Evolutionary conservation across 257 asterid genomes (phyloP), one percentile per base, ranked within the genome.

Genomic region (Jasminum sambac): DNA sequence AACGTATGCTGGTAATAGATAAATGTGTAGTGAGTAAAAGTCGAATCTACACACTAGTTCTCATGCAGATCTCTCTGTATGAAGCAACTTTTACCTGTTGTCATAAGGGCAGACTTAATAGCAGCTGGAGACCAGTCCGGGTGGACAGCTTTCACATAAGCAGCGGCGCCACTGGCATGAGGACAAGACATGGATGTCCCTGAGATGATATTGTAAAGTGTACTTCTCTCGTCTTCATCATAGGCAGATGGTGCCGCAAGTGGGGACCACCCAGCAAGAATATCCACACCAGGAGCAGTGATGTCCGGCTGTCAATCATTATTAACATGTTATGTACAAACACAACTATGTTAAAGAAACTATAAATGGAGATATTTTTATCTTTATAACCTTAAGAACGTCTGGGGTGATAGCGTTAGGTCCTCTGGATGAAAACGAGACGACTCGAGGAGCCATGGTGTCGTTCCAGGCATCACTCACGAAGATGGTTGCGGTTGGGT

Each of bases 131-230:
- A 80, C 85, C 87, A 83, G 8, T 30, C 43, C 0, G 87, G 84
- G 24, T 80, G 64, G 44, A 42, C 77, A 24, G 85, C 79, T 70
- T 80, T 83, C 30, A 83, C 83, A 10, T 52, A 75, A 44, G 85
- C 84, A 4, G 83, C 85, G 50, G 83, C 81, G 16, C 79, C 87
- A 42, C 81, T 83, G 36, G 81, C 85, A 36, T 83, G 87, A 72
- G 87, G 87, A 63, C 87, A 80, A 36, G 85, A 80, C 85, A 83
- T 83, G 76, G 87, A 80, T 58, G 87, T 80, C 52, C 87, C 87
- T 16, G 87, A 83, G 17, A 83, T 77, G 69, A 83, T 79, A 69
- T 79, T 83, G 75, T 64, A 79, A 24, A 72, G 62, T 40, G 77
- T 67, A 67, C 77, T 72, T 38, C 81, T 60, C 17, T 69, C 25